Conservation (phyloP, 306 rosid species). For the Pyrus communis region DNA sequence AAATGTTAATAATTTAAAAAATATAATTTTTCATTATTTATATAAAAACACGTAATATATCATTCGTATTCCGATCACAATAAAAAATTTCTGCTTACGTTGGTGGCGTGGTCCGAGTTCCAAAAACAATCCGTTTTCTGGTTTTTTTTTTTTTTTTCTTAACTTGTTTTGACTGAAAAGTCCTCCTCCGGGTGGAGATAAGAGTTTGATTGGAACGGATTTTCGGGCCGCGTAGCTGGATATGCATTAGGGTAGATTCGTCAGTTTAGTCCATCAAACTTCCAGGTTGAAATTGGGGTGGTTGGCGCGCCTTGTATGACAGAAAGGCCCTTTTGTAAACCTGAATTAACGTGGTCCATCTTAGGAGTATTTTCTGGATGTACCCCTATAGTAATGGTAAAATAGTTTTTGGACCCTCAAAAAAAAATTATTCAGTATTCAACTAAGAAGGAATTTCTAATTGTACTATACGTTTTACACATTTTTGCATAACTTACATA, state of each 20-base stretch:
- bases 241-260: neutral
- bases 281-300: conserved; percentile 3
- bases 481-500: no score
- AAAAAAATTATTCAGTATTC: neutral
- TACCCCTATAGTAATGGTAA: neutral
- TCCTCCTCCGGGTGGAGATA: neutral
- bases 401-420: neutral
- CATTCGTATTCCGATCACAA: no score
- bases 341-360: neutral
- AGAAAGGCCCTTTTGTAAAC: conserved; percentile 12
- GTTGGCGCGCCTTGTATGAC: conserved; percentile 12
- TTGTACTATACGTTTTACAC: no score
- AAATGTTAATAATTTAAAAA: no score
- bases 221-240: neutral
- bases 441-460: neutral
- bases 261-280: neutral
- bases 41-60: no score
- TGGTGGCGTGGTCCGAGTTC: conserved; percentile 15
- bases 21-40: no score
- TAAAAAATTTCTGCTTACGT: no score
- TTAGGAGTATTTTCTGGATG: neutral
- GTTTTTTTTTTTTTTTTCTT: neutral
- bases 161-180: conserved; percentile 12
- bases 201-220: neutral
- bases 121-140: conserved; percentile 8